Evolutionary conservation across 345 rosid genomes (phyloP), one percentile per base, ranked within the genome.

Genomic region (Physaria fendleri): DNA sequence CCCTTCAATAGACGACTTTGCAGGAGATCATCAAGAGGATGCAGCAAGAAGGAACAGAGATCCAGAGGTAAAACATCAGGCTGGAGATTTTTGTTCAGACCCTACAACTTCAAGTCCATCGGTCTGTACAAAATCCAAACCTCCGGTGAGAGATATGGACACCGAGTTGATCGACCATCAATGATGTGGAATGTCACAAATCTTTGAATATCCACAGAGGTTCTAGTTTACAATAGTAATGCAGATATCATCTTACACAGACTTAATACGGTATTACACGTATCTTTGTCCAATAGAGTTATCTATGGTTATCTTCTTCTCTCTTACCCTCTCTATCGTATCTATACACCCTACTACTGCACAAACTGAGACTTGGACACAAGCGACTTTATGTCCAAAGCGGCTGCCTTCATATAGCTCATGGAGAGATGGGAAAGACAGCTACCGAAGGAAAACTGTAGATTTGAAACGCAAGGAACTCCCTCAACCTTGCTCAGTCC

Each of bases 151-250:
- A 53, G 44, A 61, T 38, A 37, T 23, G 32, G 62, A 43, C 29
- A 25, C 22, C 27, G 24, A 67, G 66, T 50, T 59, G 66, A 49
- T 67, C 30, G 53, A 59, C 28, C 60, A 59, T 16, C 38, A 51
- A 3, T 68, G 40, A 58, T 41, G 53, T 11, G 45, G 60, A 22
- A 40, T 29, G 23, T 23, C 49, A 9, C 28, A 29, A 18, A 18
- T 21, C 7, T 12, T 16, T 42, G 37, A 20, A 22, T 32, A 43
- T 27, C 54, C 53, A 54, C 28, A 54, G 37, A 44, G 39, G 12
- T 35, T 55, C 9, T 65, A 17, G 62, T 17, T 55, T 65, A 34
- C 24, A 32, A 8, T 47, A 56, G 57, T 47, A 5, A 13, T 65
- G 23, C 56, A 65, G 48, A 25, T 53, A 34, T 18, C 10, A 5